phyloP scores from a whole-genome alignment of 2,329 filamentous ascomycete species.

The Calycina marina region DNA sequence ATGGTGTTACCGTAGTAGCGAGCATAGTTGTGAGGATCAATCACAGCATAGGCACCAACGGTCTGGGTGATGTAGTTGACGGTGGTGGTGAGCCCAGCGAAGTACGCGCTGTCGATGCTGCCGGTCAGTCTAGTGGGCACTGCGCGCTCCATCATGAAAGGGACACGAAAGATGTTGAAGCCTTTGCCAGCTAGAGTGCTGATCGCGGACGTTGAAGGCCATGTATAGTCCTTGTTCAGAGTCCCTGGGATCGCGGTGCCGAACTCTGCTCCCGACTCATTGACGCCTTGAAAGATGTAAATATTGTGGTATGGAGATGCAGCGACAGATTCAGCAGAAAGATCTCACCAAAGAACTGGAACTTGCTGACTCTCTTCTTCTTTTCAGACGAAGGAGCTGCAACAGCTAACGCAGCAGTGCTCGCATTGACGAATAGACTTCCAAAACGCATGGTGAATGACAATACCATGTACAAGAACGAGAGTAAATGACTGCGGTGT shows the following conservation, averaged over 20 bases:
- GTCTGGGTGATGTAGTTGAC: slow-evolving; percentile 30
- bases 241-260: slow-evolving; percentile 40
- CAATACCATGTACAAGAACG: too few species aligned
- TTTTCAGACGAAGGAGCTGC: slow-evolving; percentile 1
- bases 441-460: slow-evolving; percentile 4
- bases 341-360: slow-evolving; percentile 1
- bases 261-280: slow-evolving; percentile 46
- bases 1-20: slow-evolving; percentile 31
- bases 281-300: slow-evolving; percentile 6
- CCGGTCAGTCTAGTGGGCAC: slow-evolving; percentile 33
- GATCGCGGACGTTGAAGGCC: slow-evolving; percentile 7
- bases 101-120: slow-evolving; percentile 27
- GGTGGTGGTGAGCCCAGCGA: slow-evolving; percentile 27
- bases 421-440: background rate
- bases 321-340: too few species aligned
- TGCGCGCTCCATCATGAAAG: slow-evolving; percentile 41
- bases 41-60: slow-evolving; percentile 32
- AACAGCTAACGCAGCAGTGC: slow-evolving; percentile 1
- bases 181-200: slow-evolving; percentile 13
- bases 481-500: too few species aligned
- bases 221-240: slow-evolving; percentile 39
- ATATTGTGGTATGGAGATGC: too few species aligned
- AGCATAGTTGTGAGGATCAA: slow-evolving; percentile 36
- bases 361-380: slow-evolving; percentile 2
- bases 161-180: slow-evolving; percentile 21